Base-by-base conservation (phyloP, 192 early-diverging fungal species). In the Backusella tuberculispora region DNA sequence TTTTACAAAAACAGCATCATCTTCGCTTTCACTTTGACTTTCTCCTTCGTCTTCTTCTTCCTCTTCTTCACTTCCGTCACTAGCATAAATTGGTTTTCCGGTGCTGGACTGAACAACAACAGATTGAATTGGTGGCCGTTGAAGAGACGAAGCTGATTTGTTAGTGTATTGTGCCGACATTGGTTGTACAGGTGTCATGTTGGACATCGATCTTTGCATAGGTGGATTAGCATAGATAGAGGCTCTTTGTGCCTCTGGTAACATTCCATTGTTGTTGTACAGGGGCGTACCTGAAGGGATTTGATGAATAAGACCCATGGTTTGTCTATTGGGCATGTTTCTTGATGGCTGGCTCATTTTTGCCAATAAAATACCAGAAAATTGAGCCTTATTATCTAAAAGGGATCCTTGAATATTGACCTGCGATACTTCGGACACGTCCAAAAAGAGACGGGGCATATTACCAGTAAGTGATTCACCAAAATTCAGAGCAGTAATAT, bases 391-490 rank as follows among this genome's bases (percentile, higher is more conserved):
- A 14, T 65, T 73, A 7, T 73, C 72, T 19, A 73, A 63, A 38
- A 65, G 29, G 40, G 21, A 26, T 17, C 64, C 63, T 1, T 26
- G 5, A 6, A 72, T 48, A 64, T 73, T 64, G 7, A 73, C 43
- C 26, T 60, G 45, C 14, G 37, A 43, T 19, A 80, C 68, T 5
- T 80, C 79, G 6, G 19, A 15, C 14, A 74, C n/a, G 26, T 80
- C 79, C 44, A 80, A 53, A 34, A 80, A 80, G 26, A 80, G 69
- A 48, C 79, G 71, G 19, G 79, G 66, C 13, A 72, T 53, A 43
- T 69, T 15, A 0, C 50, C 66, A 19, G 13, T 12, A 26, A 38
- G 40, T 9, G 68, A 65, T 71, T 75, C 74, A 26, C 69, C 78
- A 74, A 80, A 80, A 56, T 76, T 73, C 41, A 80, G 67, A 15